Evolutionary conservation across 768 basidiomycete genomes (phyloP).

Genomic region (Collybia sp.): DNA sequence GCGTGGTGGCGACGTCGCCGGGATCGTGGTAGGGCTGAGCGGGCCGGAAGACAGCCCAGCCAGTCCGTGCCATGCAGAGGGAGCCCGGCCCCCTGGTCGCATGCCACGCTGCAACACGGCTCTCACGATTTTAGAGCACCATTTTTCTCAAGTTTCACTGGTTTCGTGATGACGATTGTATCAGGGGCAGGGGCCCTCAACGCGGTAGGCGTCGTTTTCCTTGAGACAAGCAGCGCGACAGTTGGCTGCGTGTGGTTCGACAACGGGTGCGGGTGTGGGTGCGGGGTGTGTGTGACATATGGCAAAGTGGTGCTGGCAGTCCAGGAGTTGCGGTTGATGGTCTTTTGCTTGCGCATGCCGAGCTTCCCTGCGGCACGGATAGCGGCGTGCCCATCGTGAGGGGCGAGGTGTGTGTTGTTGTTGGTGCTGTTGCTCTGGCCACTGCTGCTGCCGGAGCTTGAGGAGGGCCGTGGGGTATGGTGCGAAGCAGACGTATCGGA

Average conservation of each 20-base stretch:
- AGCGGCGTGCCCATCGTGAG: slow-evolving; percentile 28
- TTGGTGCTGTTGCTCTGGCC: slow-evolving; percentile 14
- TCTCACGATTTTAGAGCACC: slow-evolving; percentile 3
- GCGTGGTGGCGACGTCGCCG: no score
- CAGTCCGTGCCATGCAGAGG: no score
- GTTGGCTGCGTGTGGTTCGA: background rate
- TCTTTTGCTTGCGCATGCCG: slow-evolving; percentile 41
- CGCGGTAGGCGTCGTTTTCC: slow-evolving; percentile 3
- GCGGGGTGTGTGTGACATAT: background rate
- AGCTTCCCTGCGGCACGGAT: slow-evolving; percentile 51
- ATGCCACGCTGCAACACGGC: background rate
- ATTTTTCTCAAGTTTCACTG: slow-evolving; percentile 8
- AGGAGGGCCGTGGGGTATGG: slow-evolving; percentile 4
- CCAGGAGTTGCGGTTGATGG: slow-evolving; percentile 49
- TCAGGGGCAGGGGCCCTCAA: background rate
- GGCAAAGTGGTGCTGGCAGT: slow-evolving; percentile 19
- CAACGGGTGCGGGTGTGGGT: background rate
- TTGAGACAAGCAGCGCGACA: slow-evolving; percentile 6
- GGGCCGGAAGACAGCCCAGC: no score
- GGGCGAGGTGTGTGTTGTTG: slow-evolving; percentile 5
- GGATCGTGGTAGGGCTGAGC: no score
- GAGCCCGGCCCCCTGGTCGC: no score
- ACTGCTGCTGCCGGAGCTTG: slow-evolving; percentile 14
- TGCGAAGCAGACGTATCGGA: slow-evolving; percentile 18
- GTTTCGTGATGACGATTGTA: slow-evolving; percentile 10